Percentiles rank a stretch among this genome's conserved stretches.
These are phyloP conservation scores for Yamagishiella unicocca DNA, from an alignment of 139 green algal genomes.

Conservation along the genomic window DNA sequence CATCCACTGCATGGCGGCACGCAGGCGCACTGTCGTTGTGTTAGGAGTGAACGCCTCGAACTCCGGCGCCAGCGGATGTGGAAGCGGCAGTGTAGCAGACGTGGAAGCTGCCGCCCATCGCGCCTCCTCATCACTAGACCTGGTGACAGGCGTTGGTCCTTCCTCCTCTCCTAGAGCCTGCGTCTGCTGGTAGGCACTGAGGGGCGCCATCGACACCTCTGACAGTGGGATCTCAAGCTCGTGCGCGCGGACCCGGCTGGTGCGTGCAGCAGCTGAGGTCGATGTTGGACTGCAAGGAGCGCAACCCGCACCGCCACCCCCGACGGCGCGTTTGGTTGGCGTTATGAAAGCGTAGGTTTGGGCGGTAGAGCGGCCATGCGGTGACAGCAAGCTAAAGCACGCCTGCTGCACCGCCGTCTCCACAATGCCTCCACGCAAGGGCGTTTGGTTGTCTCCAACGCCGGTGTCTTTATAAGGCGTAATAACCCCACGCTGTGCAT, in stretches of 20 bases:
- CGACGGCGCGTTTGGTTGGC: too few species aligned
- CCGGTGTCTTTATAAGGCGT: too few species aligned
- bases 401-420: slow-evolving; percentile 19
- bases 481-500: too few species aligned
- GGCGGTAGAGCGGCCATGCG: not conserved
- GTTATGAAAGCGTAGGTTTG: not conserved
- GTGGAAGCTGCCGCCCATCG: too few species aligned
- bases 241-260: not conserved
- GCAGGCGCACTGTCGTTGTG: slow-evolving; percentile 2
- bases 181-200: not conserved
- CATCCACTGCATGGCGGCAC: slow-evolving; percentile 39
- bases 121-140: too few species aligned
- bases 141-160: too few species aligned
- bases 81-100: too few species aligned
- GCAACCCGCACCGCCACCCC: too few species aligned
- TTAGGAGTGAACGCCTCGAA: not conserved
- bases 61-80: too few species aligned
- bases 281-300: too few species aligned
- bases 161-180: too few species aligned
- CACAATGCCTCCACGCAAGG: not conserved
- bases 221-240: not conserved
- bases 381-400: not conserved
- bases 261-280: not conserved
- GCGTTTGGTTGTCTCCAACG: too few species aligned
- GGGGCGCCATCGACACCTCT: not conserved